These are phyloP conservation scores for Pyracantha coccinea DNA, from an alignment of 331 rosid species.

Conservation along the genomic window DNA sequence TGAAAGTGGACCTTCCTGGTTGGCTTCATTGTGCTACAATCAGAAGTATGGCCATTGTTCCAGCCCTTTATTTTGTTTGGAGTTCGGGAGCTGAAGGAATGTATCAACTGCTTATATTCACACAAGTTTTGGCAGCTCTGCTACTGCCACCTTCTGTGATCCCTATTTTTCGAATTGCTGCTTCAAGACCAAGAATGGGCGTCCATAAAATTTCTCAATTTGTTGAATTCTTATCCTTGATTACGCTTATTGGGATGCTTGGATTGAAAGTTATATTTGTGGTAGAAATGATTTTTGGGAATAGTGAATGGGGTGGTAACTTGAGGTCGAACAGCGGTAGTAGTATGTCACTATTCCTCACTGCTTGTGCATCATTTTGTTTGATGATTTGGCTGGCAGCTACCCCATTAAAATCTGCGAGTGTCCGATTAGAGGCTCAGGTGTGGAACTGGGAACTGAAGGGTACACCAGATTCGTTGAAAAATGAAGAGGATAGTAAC, in stretches of 20 bases:
- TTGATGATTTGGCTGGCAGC: constrained; percentile 82
- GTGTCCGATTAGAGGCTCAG: constrained; percentile 37
- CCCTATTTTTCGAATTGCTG: constrained; percentile 80
- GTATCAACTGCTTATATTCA: constrained; percentile 75
- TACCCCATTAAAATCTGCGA: constrained; percentile 73
- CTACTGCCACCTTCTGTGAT: constrained; percentile 86
- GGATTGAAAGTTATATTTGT: constrained; percentile 66
- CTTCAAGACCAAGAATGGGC: constrained; percentile 85
- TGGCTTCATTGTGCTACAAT: constrained; percentile 94
- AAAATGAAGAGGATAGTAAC: constrained; percentile 22
- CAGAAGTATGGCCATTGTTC: constrained; percentile 70
- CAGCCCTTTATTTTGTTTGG: constrained; percentile 88
- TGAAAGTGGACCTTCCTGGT: constrained; percentile 81
- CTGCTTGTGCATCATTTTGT: constrained; percentile 54
- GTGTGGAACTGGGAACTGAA: constrained; percentile 38
- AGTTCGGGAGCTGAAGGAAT: constrained; percentile 90
- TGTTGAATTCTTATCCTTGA: constrained; percentile 56
- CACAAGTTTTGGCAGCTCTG: constrained; percentile 75
- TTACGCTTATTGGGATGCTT: constrained; percentile 69
- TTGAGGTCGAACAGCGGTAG: constrained; percentile 66
- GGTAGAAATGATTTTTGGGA: constrained; percentile 81
- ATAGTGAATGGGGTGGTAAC: constrained; percentile 76
- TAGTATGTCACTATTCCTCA: constrained; percentile 46
- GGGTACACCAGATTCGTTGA: constrained; percentile 17
- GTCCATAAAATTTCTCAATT: constrained; percentile 63